These are phyloP conservation scores for Rutidosis leptorrhynchoides DNA, from an alignment of 129 eudicot species.

Conservation along the genomic window DNA sequence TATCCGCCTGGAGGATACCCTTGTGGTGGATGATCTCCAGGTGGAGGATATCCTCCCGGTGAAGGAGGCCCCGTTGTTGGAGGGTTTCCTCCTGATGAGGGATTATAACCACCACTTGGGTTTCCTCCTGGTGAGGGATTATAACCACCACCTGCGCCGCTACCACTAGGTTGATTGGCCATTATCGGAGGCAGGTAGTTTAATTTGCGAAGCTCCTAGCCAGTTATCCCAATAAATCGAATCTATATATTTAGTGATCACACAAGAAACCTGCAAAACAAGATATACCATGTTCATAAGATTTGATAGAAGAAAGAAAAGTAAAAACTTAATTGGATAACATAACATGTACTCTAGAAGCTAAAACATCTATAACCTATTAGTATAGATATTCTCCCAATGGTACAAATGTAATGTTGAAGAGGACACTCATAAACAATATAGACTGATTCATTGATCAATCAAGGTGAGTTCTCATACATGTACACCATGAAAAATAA, in stretches of 20 bases:
- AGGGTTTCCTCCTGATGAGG: slow-evolving; percentile 23
- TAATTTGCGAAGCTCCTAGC: slow-evolving; percentile 15
- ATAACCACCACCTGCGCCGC: slow-evolving; percentile 3
- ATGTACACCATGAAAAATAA: neutral
- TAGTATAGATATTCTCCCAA: neutral
- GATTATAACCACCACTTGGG: slow-evolving; percentile 23
- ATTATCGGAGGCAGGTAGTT: slow-evolving; percentile 4
- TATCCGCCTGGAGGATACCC: slow-evolving; percentile 29
- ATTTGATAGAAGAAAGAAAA: neutral
- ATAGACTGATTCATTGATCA: neutral
- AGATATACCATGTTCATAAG: slow-evolving; percentile 1
- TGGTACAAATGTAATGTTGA: neutral
- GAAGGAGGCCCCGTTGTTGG: slow-evolving; percentile 12
- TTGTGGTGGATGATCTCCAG: slow-evolving; percentile 22
- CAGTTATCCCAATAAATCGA: neutral
- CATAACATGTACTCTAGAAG: neutral
- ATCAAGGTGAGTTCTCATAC: neutral
- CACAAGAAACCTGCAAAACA: slow-evolving; percentile 6
- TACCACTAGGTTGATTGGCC: slow-evolving; percentile 32
- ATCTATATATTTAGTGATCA: neutral
- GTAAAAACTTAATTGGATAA: neutral
- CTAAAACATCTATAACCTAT: neutral
- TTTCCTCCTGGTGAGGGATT: slow-evolving; percentile 12
- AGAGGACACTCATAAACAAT: neutral
- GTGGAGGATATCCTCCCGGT: slow-evolving; percentile 24